phyloP scores from a whole-genome alignment of 805 yeast species.

The Saccharomycopsis babjevae region DNA sequence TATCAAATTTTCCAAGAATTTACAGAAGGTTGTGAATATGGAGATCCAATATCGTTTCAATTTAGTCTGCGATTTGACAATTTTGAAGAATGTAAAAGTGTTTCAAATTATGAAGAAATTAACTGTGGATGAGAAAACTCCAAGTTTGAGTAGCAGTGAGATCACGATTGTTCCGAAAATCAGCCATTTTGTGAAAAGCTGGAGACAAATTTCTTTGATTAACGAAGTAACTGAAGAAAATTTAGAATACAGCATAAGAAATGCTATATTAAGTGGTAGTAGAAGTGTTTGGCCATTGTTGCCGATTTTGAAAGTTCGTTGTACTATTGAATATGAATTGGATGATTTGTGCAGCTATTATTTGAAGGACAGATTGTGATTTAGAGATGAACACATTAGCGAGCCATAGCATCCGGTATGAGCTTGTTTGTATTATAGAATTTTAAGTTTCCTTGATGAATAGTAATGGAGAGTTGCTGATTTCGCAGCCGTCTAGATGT shows the following conservation, averaged over 20 bases:
- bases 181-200: constrained; percentile 36
- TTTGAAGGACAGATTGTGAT: neutral
- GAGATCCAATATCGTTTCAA: constrained; percentile 81
- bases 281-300: constrained; percentile 87
- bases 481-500: too few relatives aligned
- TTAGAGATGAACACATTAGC: constrained; percentile 25
- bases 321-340: constrained; percentile 80
- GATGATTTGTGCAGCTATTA: constrained; percentile 49
- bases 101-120: constrained; percentile 48
- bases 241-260: constrained; percentile 62
- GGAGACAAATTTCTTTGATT: constrained; percentile 31
- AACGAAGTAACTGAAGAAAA: constrained; percentile 39
- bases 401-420: neutral
- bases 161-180: constrained; percentile 86
- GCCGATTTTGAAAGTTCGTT: constrained; percentile 76
- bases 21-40: constrained; percentile 52
- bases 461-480: too few relatives aligned
- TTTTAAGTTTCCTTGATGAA: too few relatives aligned
- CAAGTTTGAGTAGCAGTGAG: constrained; percentile 64
- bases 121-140: constrained; percentile 81
- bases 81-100: constrained; percentile 40
- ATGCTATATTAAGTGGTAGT: constrained; percentile 89
- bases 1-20: constrained; percentile 29
- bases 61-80: constrained; percentile 67
- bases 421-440: neutral